A percentile compares a stretch with the other conserved stretches of the same genome.
These are phyloP conservation scores for Cyanodermella asteris DNA, from an alignment of 2,329 filamentous ascomycete species.

Conservation along the genomic window DNA sequence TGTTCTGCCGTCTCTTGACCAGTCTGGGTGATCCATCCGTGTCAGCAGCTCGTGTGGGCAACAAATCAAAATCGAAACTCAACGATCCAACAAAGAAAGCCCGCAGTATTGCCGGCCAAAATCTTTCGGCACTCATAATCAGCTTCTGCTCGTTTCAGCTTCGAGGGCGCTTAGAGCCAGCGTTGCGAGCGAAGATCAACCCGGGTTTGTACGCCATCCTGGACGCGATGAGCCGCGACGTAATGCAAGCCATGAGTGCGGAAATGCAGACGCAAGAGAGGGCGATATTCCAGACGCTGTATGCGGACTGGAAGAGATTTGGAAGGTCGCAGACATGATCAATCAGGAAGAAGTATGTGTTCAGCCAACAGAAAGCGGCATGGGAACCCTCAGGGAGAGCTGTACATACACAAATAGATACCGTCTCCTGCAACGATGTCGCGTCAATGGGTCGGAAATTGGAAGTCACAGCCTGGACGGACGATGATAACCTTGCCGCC, in stretches of 20 bases:
- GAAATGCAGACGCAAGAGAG: slow-evolving; percentile 28
- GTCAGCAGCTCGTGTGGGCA: slow-evolving; percentile 20
- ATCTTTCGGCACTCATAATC: slow-evolving; percentile 34
- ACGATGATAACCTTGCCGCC: too few relatives aligned
- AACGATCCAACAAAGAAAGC: slow-evolving; percentile 38
- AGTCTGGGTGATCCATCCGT: slow-evolving; percentile 39
- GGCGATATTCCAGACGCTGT: slow-evolving; percentile 29
- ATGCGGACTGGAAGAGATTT: slow-evolving; percentile 28
- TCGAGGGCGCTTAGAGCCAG: slow-evolving; percentile 24
- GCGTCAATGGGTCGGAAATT: too few relatives aligned
- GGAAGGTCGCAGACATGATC: too few relatives aligned
- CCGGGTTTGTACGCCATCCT: slow-evolving; percentile 31
- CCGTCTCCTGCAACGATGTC: too few relatives aligned
- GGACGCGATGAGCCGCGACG: slow-evolving; percentile 28
- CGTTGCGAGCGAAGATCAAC: slow-evolving; percentile 29
- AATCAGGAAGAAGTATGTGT: too few relatives aligned
- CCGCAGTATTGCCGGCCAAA: slow-evolving; percentile 33
- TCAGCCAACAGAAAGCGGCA: too few relatives aligned
- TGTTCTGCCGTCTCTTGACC: slow-evolving; percentile 33
- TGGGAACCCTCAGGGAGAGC: too few relatives aligned
- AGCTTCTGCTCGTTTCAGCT: slow-evolving; percentile 33
- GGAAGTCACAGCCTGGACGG: too few relatives aligned
- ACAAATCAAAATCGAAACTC: slow-evolving; percentile 13
- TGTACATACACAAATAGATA: too few relatives aligned
- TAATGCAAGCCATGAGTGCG: slow-evolving; percentile 28